Evolutionary conservation across 1,139 yeast species (phyloP), one percentile per base, ranked within the genome.

Genomic region (Nadsonia starkeyi-henricii): DNA sequence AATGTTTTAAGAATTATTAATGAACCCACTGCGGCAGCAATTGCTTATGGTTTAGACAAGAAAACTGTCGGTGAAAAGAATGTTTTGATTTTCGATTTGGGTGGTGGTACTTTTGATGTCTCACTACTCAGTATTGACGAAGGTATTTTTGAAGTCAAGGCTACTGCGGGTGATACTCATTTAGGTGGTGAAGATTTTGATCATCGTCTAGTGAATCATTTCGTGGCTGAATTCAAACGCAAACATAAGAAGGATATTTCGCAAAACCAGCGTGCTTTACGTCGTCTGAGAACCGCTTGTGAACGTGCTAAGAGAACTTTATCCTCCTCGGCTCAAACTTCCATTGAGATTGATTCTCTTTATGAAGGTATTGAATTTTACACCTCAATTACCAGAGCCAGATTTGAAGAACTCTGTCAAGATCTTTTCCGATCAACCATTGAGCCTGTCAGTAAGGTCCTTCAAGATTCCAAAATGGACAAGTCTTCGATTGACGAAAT

Each of bases 111-210:
- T 71, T 88, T 88, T 75, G 96, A 88, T 85, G 96, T 89, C 60
- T 91, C 98, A 54, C 78, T 89, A 64, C 78, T 89, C 71, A 84
- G 86, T 77, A 86, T 91, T 70, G 94, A 93, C 69, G 97, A 93
- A 72, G 98, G 98, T 80, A 93, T 91, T 66, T 91, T 89, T 83
- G 89, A 94, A 68, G 98, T 91, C 69, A 89, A 89, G 81, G 91
- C 98, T 65, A 91, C 98, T 65, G 96, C 97, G 69, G 98, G 98
- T 85, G 96, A 91, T 77, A 91, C 98, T 66, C 98, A 89, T 77
- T 83, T 89, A 78, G 97, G 98, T 82, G 97, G 97, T 82, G 95
- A 89, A 78, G 97, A 89, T 78, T 89, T 89, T 74, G 96, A 88
- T 74, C 81, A 89, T 81, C 85, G 88, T 79, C 80, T 89, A 68